A percentile compares a stretch with the other conserved stretches of the same genome.
Conservation (phyloP, 1,284 basidiomycete species). For the Phenoliferia sp. region DNA sequence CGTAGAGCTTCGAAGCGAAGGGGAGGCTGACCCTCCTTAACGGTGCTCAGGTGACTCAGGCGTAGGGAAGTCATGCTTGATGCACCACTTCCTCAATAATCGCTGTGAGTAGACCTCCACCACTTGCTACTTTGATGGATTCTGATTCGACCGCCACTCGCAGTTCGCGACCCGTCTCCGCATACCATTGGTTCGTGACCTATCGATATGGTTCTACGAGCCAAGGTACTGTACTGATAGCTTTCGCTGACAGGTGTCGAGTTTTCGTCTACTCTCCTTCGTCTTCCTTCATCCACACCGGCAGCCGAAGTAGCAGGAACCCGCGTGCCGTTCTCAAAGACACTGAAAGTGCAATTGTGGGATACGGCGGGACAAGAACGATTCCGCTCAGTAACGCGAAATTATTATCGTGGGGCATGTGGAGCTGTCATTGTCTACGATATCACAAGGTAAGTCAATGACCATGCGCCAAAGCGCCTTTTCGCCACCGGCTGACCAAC, state of each 20-base stretch:
- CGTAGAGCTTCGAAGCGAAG: neutral
- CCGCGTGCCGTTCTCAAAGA: conserved; percentile 22
- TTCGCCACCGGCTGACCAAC: neutral
- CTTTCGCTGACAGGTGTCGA: conserved; percentile 28
- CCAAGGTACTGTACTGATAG: conserved; percentile 46
- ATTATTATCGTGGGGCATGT: conserved; percentile 92
- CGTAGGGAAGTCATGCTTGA: conserved; percentile 90
- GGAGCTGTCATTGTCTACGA: conserved; percentile 93
- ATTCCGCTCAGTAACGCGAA: conserved; percentile 93
- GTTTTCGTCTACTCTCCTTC: conserved; percentile 37
- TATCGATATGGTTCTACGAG: conserved; percentile 50
- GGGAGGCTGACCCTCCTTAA: neutral
- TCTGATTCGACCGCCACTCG: neutral
- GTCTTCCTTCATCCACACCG: conserved; percentile 27
- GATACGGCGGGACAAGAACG: conserved; percentile 96
- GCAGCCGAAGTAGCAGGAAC: conserved; percentile 17
- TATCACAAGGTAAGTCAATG: conserved; percentile 68
- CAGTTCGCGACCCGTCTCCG: conserved; percentile 93
- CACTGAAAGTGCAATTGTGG: conserved; percentile 64
- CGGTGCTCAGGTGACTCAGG: conserved; percentile 74
- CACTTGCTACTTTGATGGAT: neutral
- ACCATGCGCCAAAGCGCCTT: neutral
- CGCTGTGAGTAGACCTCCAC: conserved; percentile 58
- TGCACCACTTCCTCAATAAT: conserved; percentile 94
- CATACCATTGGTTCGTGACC: conserved; percentile 77